Evolutionary conservation across 2,329 filamentous ascomycete species (phyloP).

Genomic region (Geosmithia putterillii): DNA sequence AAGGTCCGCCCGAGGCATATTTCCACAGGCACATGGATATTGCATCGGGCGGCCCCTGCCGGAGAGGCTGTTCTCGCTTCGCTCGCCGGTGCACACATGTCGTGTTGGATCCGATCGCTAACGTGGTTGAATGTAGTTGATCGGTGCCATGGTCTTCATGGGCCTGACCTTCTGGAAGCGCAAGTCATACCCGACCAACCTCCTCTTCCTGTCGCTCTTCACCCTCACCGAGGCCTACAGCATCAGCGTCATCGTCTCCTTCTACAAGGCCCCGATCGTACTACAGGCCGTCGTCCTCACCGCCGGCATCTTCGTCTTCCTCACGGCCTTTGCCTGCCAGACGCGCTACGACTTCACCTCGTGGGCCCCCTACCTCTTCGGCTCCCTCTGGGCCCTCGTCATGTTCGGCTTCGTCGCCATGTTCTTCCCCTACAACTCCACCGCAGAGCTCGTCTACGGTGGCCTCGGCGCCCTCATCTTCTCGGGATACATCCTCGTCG

Average conservation of each 20-base stretch:
- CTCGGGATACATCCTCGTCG: constrained; percentile 87
- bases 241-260: constrained; percentile 83
- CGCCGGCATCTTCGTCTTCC: constrained; percentile 66
- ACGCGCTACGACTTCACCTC: constrained; percentile 96
- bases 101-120: no score
- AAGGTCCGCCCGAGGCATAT: no score
- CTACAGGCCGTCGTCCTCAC: constrained; percentile 86
- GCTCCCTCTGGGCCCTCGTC: constrained; percentile 77
- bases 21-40: no score
- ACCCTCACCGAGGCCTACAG: constrained; percentile 89
- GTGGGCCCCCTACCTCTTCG: constrained; percentile 94
- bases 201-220: constrained; percentile 83
- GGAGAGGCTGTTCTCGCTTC: no score
- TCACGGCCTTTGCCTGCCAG: constrained; percentile 87
- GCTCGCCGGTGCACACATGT: no score
- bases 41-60: no score
- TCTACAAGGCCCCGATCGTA: constrained; percentile 74
- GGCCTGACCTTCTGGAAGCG: constrained; percentile 88
- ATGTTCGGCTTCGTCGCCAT: constrained; percentile 86
- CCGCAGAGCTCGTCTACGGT: constrained; percentile 75
- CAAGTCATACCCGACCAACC: constrained; percentile 88
- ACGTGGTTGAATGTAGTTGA: constrained; percentile 36
- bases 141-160: constrained; percentile 76
- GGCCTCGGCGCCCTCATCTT: constrained; percentile 77
- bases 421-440: constrained; percentile 78